Evolutionary conservation across 352 stramenopile species (phyloP), one percentile per base, ranked within the genome.

Genomic region (Phytophthora palmivora): DNA sequence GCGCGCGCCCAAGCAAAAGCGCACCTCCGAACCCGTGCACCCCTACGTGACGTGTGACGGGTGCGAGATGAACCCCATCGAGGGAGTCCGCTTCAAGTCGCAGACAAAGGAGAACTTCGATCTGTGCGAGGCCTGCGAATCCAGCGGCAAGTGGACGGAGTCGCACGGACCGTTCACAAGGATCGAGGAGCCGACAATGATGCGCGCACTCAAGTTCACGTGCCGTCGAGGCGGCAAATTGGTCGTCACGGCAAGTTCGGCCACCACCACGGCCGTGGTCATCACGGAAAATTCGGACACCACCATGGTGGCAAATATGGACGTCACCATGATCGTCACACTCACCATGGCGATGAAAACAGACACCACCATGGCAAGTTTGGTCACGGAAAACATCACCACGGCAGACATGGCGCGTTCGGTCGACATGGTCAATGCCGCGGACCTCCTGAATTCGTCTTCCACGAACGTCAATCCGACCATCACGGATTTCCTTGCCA

Each of bases 81-180:
- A 82, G 9, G 85, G 85, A 4, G 28, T 69, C 12, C 81, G 85
- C 19, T 94, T 86, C 65, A 92, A 91, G 70, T 87, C 82, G 21
- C 63, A 78, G 9, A 72, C 76, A 5, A 54, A 69, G 6, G 69
- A 74, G 19, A 60, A 94, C 63, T 94, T 90, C 39, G 85, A 94
- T 33, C 51, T 94, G 18, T 94, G 85, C 48, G 76, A 84, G 54
- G 43, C 55, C 0, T 94, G 85, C 45, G 72, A 90, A 30, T 55
- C 50, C 0, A 84, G 63, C 21, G 72, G 76, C 16, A 63, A 68
- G 26, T 91, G 74, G 76, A 73, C 38, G 2, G 46, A 79, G 46
- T 79, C 70, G 0, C 79, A 91, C 37, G 79, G 72, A 0, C 83
- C 82, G 8, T 91, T 89, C 34, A 67, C 65, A 10, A 83, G 80